phyloP scores from a whole-genome alignment of 768 basidiomycete species.

The Tulasnella sp. region DNA sequence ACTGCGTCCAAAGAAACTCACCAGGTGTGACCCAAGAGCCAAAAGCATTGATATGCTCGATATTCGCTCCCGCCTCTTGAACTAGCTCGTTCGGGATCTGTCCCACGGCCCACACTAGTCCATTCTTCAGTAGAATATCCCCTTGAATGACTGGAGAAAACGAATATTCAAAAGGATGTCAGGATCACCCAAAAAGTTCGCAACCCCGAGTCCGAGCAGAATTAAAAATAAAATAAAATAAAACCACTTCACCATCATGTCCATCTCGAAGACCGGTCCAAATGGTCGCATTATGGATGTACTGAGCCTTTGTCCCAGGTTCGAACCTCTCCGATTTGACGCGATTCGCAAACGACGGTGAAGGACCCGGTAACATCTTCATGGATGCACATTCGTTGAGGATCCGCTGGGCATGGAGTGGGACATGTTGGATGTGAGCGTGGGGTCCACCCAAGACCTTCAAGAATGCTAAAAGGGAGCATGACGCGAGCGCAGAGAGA shows the following conservation, averaged over 20 bases:
- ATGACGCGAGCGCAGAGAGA: too few species aligned
- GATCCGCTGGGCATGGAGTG: slow-evolving; percentile 12
- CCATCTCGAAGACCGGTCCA: slow-evolving; percentile 66
- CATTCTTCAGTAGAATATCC: slow-evolving; percentile 52
- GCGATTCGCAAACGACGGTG: slow-evolving; percentile 26
- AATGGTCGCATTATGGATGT: slow-evolving; percentile 59
- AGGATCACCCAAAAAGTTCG: neutral
- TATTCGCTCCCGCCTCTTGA: slow-evolving; percentile 42
- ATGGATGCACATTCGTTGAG: slow-evolving; percentile 26
- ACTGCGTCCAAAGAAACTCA: neutral
- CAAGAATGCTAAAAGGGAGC: too few species aligned
- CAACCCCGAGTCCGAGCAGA: neutral
- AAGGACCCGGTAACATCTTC: slow-evolving; percentile 25
- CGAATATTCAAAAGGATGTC: neutral
- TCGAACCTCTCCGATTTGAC: slow-evolving; percentile 45
- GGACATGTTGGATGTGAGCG: slow-evolving; percentile 2
- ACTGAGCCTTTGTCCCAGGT: slow-evolving; percentile 40
- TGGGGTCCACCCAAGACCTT: too few species aligned
- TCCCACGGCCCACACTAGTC: slow-evolving; percentile 51
- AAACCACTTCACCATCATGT: slow-evolving; percentile 2
- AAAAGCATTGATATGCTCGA: slow-evolving; percentile 41
- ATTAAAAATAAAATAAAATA: neutral
- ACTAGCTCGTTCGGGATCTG: slow-evolving; percentile 34
- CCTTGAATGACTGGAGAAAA: slow-evolving; percentile 35
- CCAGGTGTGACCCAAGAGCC: slow-evolving; percentile 47